phyloP scores from a whole-genome alignment of 257 asterid species.

The Nemophila menziesii region DNA sequence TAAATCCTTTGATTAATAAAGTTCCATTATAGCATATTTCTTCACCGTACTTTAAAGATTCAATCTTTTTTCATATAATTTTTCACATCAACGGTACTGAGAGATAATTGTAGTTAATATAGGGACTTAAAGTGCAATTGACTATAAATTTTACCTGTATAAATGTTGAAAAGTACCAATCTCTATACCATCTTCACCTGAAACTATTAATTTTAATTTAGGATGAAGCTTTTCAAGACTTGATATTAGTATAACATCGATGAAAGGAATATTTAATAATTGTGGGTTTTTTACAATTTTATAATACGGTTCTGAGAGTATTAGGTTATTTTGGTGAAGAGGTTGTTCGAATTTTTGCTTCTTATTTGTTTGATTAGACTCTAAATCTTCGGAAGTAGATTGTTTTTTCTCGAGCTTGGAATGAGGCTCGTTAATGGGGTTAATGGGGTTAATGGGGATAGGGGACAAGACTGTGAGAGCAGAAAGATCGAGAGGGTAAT shows the following conservation, averaged over 20 bases:
- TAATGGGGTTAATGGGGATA: too few relatives aligned
- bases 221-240: slow-evolving; percentile 60
- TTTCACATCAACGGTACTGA: slow-evolving; percentile 94
- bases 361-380: slow-evolving; percentile 12
- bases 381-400: too few relatives aligned
- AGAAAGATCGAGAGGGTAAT: slow-evolving; percentile 81
- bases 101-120: slow-evolving; percentile 24
- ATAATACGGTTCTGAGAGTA: slow-evolving; percentile 60
- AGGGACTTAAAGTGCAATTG: not conserved
- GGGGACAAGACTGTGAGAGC: slow-evolving; percentile 58
- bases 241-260: slow-evolving; percentile 66
- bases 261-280: slow-evolving; percentile 40
- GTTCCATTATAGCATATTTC: slow-evolving; percentile 81
- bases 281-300: slow-evolving; percentile 45
- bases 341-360: slow-evolving; percentile 21
- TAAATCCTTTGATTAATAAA: slow-evolving; percentile 48
- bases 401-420: slow-evolving; percentile 11
- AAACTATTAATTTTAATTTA: slow-evolving; percentile 36
- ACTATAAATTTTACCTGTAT: slow-evolving; percentile 37
- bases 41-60: slow-evolving; percentile 65
- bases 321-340: slow-evolving; percentile 31
- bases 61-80: slow-evolving; percentile 63
- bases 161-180: slow-evolving; percentile 76
- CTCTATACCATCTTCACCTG: slow-evolving; percentile 19
- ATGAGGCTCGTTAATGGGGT: too few relatives aligned